Conservation (phyloP, 2,329 filamentous ascomycete species). For the Apiospora saccharicola region DNA sequence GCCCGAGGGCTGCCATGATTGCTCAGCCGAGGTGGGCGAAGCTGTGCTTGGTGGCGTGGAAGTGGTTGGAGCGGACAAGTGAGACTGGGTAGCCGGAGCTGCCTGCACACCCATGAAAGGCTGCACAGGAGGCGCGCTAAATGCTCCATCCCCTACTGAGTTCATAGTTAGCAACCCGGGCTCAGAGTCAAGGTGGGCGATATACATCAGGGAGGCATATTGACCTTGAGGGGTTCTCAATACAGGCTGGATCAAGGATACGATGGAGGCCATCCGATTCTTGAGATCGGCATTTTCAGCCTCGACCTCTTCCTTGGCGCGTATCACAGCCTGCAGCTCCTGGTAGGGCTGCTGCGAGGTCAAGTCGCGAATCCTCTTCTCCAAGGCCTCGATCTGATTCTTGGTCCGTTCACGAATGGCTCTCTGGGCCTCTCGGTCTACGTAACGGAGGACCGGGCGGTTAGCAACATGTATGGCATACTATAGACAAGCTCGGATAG, state of each 20-base stretch:
- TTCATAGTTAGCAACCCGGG: conserved; percentile 26
- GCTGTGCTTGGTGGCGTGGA: conserved; percentile 50
- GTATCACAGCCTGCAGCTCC: conserved; percentile 78
- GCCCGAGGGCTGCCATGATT: conserved; percentile 40
- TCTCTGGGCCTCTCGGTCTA: conserved; percentile 85
- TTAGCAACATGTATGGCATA: background rate
- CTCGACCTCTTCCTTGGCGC: conserved; percentile 79
- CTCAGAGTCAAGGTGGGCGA: conserved; percentile 21
- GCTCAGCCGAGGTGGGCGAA: conserved; percentile 45
- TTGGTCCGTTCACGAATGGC: conserved; percentile 85
- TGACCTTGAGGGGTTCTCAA: conserved; percentile 45
- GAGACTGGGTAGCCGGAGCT: conserved; percentile 27
- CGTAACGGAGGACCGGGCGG: conserved; percentile 28
- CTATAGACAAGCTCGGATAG: background rate
- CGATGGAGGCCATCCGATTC: conserved; percentile 68
- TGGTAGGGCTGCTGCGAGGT: conserved; percentile 83
- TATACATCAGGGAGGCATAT: conserved; percentile 25
- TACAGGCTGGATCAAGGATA: conserved; percentile 70
- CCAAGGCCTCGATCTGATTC: conserved; percentile 78
- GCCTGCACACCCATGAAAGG: background rate
- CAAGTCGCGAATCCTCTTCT: conserved; percentile 76
- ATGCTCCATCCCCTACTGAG: conserved; percentile 40
- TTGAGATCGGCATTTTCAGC: conserved; percentile 83
- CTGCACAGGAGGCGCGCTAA: conserved; percentile 1
- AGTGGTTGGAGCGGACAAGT: conserved; percentile 40